Evolutionary conservation across 1,139 yeast species (phyloP), one percentile per base, ranked within the genome.

Genomic region (Nematodospora anomalae): DNA sequence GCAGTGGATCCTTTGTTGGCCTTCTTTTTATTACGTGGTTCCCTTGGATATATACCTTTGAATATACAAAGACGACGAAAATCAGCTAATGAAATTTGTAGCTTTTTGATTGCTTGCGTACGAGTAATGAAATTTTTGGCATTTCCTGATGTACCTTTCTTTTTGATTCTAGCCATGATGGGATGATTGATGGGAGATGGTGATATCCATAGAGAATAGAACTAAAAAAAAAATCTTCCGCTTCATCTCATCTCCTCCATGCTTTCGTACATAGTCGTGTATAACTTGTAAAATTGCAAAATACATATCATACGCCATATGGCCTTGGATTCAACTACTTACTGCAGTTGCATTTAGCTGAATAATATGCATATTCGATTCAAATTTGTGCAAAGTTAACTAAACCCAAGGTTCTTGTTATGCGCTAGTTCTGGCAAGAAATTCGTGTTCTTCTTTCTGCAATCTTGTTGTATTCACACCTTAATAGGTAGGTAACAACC

Each of bases 1-100:
- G 95, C 95, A 10, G 97, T 88, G 15, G 96, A 86, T 16, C 98
- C 98, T 64, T 88, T 90, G 64, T 90, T 92, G 44, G 97, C 97
- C 75, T 88, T 90, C 80, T 86, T 89, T 70, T 89, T 90, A 64
- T 87, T 89, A 55, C 94, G 75, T 36, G 98, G 97, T 60, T 92
- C 98, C 60, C 99, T 79, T 39, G 99, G 99, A 61, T 83, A 84
- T 45, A 84, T 83, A 33, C 99, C 99, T 62, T 92, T 92, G 76
- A 92, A 88, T 59, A 92, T 92, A 75, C 98, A 92, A 55, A 92
- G 76, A 57, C 97, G 79, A 68, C 98, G 85, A 78, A 92, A 92
- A 66, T 92, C 98, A n/a, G 97, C 97, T 42, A 94, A 74, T 2
- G 97, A 85, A 32, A 94, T 85, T 64, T 92, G 98, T 46, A 92